Evolutionary conservation across 1,284 basidiomycete genomes (phyloP), one percentile per base, ranked within the genome.

Genomic region (Lentinula novae-zelandiae): DNA sequence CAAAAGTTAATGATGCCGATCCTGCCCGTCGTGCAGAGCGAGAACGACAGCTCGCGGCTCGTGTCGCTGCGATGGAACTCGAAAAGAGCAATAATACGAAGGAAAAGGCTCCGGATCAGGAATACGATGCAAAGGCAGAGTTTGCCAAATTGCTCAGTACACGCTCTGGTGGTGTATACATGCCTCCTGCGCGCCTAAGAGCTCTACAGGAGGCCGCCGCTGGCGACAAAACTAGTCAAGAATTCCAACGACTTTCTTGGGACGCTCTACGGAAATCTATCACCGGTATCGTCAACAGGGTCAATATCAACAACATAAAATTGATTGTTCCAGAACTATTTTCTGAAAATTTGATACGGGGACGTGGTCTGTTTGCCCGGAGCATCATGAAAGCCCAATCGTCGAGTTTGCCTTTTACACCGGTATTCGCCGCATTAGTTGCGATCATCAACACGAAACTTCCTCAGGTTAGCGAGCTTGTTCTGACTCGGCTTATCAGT

Each of bases 211-310:
- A 87, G 27, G 93, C 95, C 54, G 93, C 90, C 9, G 76, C 84
- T 10, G 81, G 85, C 63, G 95, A 98, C 80, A 95, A 96, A 74
- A 81, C 82, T 56, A 92, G 93, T 66, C 71, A 90, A n/a, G 96
- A 98, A 76, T 98, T 92, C 73, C 97, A 99, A 76, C 84, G 96
- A 17, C 79, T 99, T 67, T 93, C 93, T 31, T 99, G 96, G 97
- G 97, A 99, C 71, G 96, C 97, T 1, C 79, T 99, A 63, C 89
- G 96, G 71, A 99, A 99, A 78, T 94, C 91, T 61, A 93, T 99
- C 71, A 99, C 97, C 31, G 97, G 97, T 92, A 90, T 99, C 68
- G 96, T 99, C 81, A 99, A 99, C 82, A 93, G 98, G 80, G 92
- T 96, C 76, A 96, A 96, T 72, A 83, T 94, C 22, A 84, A 89